Evolutionary conservation across 2,329 filamentous ascomycete genomes (phyloP), one percentile per base, ranked within the genome.

Genomic region (Scedosporium boydii): DNA sequence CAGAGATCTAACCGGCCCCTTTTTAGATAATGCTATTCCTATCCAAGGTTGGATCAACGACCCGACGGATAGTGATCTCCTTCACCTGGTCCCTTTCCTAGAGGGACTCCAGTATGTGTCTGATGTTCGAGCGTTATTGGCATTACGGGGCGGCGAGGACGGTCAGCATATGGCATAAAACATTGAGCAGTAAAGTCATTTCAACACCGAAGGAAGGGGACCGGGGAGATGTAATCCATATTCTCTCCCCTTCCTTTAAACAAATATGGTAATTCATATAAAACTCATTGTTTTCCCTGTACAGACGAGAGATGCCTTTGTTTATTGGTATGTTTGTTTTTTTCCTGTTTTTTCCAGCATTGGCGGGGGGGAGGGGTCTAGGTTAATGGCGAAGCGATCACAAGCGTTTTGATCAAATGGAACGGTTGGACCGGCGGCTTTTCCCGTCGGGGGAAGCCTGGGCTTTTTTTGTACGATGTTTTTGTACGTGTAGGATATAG

Each of bases 21-120:
- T 5, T 70, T 5, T 70, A 99, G 95, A 99, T 75, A 99, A 99
- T 77, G 95, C 95, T 59, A 97, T 99, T 70, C 95, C 95, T 3
- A 98, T 99, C 72, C 93, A 98, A 78, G 95, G 95, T 71, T 99
- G 95, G 95, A 98, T 99, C 77, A 96, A 88, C 74, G 95, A 99
- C 77, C 95, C 95, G 23, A 98, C 95, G 27, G 95, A 99, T 76
- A 95, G 93, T 73, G 93, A 97, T 72, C 81, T 99, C 67, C 82
- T 98, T 74, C 91, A 98, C 75, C 82, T 99, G 64, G 87, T 99
- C 63, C 95, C 95, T 38, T 80, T 98, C 69, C 81, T 99, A 55
- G 95, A 99, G 77, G 95, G 91, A 18, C 78, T 99, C 70, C 95
- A 98, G 78, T 96, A 98, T 76, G 93, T 95, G 67, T 96, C 93